A percentile compares a stretch with the other conserved stretches of the same genome.
phyloP scores from a whole-genome alignment of 2,329 filamentous ascomycete genomes.

The Colletotrichum graminicola region DNA sequence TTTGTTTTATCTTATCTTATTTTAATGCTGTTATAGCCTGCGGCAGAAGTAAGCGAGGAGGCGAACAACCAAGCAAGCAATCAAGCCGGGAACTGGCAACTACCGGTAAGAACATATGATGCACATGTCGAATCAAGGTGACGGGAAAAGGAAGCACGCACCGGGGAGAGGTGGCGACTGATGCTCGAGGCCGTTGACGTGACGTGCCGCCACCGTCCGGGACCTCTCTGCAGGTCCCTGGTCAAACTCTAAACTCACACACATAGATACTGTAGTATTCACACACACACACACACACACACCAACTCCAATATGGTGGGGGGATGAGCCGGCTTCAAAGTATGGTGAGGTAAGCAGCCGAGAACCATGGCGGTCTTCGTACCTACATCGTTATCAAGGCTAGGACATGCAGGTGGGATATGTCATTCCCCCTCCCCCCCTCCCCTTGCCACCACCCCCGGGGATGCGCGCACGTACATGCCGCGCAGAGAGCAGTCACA shows the following conservation, averaged over 20 bases:
- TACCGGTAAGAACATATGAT: background rate
- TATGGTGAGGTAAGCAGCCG: conserved; percentile 16
- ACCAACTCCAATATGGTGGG: conserved; percentile 7
- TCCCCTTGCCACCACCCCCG: background rate
- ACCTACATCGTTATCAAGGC: background rate
- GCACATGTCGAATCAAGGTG: background rate
- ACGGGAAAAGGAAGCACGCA: conserved; percentile 31
- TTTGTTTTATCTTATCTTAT: too few species aligned
- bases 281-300: background rate
- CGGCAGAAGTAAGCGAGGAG: background rate
- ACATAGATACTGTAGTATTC: too few species aligned
- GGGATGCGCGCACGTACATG: background rate
- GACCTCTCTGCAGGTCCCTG: conserved; percentile 28
- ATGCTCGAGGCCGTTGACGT: conserved; percentile 27
- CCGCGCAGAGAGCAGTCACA: background rate
- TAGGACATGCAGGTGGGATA: background rate
- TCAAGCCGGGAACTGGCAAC: background rate
- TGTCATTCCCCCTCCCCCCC: background rate
- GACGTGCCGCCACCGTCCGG: conserved; percentile 21
- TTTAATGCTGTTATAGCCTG: background rate
- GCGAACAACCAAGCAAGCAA: conserved; percentile 5
- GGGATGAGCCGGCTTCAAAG: background rate
- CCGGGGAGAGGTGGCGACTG: conserved; percentile 28
- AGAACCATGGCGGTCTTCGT: conserved; percentile 5
- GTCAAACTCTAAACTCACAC: conserved; percentile 29